phyloP scores from a whole-genome alignment of 352 stramenopile species.

The Pythium angustatum region DNA sequence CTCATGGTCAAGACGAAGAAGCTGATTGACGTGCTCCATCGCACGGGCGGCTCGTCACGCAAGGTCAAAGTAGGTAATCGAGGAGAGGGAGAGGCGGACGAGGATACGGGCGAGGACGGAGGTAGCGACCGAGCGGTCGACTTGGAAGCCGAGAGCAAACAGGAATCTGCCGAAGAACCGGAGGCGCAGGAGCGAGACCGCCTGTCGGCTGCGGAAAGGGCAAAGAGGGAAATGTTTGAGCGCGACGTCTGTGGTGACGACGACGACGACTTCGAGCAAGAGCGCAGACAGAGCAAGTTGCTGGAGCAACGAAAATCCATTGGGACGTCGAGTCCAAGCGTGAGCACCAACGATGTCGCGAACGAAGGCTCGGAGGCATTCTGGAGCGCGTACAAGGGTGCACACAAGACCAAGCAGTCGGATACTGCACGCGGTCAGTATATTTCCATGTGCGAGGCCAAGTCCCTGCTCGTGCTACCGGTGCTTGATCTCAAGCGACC shows the following conservation, averaged over 20 bases:
- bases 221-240: constrained; percentile 35
- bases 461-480: constrained; percentile 63
- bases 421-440: constrained; percentile 61
- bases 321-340: not conserved
- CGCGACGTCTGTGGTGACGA: constrained; percentile 51
- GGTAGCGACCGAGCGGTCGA: not conserved
- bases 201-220: not conserved
- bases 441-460: constrained; percentile 54
- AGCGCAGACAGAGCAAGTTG: not conserved
- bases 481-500: constrained; percentile 59
- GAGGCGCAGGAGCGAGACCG: not conserved
- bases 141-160: constrained; percentile 13
- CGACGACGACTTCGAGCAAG: not conserved
- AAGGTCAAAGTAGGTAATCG: constrained; percentile 2
- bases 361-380: constrained; percentile 35
- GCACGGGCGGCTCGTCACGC: constrained; percentile 5
- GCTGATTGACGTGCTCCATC: constrained; percentile 37
- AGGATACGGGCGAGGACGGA: not conserved
- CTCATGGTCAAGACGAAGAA: constrained; percentile 63
- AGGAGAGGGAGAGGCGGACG: not conserved
- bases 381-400: constrained; percentile 61
- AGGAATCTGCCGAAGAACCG: not conserved
- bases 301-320: constrained; percentile 5
- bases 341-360: not conserved
- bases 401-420: constrained; percentile 38